Percentiles rank a stretch among this genome's conserved stretches.
Conservation (phyloP, 306 rosid genomes). For the Castanea mollissima region DNA sequence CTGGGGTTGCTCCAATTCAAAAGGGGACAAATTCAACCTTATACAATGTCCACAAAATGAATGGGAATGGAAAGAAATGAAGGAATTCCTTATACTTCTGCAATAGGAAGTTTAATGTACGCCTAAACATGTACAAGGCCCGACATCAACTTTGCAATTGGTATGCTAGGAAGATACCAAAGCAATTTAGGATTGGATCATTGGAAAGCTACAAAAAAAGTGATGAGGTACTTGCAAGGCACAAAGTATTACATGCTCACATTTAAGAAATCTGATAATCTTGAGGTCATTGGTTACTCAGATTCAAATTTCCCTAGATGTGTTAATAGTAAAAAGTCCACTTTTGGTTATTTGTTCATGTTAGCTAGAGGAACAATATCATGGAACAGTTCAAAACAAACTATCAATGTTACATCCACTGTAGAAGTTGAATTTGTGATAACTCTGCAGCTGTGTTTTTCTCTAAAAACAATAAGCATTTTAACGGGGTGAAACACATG, state of each 20-base stretch:
- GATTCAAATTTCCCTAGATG: neutral
- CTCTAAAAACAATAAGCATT: too few species aligned
- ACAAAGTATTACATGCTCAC: neutral
- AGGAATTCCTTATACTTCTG: neutral
- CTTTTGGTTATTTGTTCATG: neutral
- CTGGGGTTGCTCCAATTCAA: too few species aligned
- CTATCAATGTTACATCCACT: neutral
- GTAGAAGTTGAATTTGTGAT: neutral
- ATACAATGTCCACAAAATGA: neutral
- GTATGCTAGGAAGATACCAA: neutral
- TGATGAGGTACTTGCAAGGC: neutral
- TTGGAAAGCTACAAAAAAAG: constrained; percentile 1
- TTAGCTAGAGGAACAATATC: neutral
- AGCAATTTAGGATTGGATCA: neutral
- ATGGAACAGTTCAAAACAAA: neutral
- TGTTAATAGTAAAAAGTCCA: neutral
- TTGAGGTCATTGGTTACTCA: neutral
- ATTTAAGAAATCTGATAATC: neutral
- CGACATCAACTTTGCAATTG: neutral
- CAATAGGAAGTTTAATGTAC: neutral
- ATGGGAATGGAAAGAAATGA: neutral
- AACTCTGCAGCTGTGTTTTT: too few species aligned
- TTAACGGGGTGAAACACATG: too few species aligned
- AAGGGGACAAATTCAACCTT: too few species aligned
- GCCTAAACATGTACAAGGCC: neutral